A percentile compares a stretch with the other conserved stretches of the same genome.
Conservation (phyloP, 148 eudicot genomes). For the Camellia sinensis region DNA sequence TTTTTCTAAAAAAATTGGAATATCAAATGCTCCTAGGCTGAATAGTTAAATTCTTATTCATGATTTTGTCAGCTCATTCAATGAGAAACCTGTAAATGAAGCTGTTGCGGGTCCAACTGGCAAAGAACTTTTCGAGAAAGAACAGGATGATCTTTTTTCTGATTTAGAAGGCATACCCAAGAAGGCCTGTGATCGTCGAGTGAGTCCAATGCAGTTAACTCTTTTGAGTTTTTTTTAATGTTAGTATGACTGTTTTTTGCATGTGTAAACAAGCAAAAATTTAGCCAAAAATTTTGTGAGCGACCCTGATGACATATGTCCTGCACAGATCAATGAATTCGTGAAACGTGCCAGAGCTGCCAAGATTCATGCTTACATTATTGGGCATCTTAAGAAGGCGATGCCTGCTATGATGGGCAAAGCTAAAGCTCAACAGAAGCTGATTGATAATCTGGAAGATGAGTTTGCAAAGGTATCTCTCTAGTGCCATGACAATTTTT, state of each 20-base stretch:
- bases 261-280: background rate
- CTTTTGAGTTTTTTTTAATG: background rate
- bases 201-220: conserved; percentile 23
- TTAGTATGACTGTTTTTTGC: background rate
- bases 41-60: background rate
- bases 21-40: background rate
- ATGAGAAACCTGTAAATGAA: conserved; percentile 79
- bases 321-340: conserved; percentile 83
- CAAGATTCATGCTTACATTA: conserved; percentile 90
- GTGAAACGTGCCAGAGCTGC: conserved; percentile 98
- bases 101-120: conserved; percentile 78
- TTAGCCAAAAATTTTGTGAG: background rate
- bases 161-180: conserved; percentile 89
- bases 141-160: conserved; percentile 87
- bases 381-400: conserved; percentile 92
- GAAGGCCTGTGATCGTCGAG: conserved; percentile 98
- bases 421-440: conserved; percentile 76
- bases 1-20: background rate
- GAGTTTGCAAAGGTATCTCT: conserved; percentile 74
- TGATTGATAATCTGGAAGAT: conserved; percentile 75
- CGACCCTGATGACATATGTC: background rate
- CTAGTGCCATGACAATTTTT: background rate
- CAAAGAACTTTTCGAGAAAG: conserved; percentile 90
- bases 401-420: conserved; percentile 99
- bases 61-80: conserved; percentile 61